Evolutionary conservation across 768 basidiomycete species (phyloP).

Genomic region (Fistulinella prunicolor): DNA sequence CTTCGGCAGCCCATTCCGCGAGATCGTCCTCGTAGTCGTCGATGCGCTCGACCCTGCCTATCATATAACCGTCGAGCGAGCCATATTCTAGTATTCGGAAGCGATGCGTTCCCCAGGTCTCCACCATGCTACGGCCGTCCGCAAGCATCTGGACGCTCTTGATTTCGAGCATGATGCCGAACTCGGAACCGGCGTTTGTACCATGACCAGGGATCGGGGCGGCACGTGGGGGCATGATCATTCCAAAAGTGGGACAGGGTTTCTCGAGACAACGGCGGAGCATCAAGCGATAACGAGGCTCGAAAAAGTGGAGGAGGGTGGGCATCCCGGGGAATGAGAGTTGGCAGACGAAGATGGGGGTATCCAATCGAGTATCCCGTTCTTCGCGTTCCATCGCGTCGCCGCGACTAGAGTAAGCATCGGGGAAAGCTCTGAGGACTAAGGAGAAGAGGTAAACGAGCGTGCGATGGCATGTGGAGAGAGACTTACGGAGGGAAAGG

Average conservation of each 20-base stretch:
- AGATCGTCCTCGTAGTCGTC: conserved; percentile 37
- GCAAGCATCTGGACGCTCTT: conserved; percentile 79
- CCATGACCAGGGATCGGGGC: conserved; percentile 25
- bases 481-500: conserved; percentile 58
- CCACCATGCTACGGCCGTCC: conserved; percentile 87
- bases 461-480: conserved; percentile 7
- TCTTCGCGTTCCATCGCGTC: conserved; percentile 70
- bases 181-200: conserved; percentile 40
- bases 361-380: conserved; percentile 74
- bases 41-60: conserved; percentile 71
- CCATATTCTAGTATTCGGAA: conserved; percentile 87
- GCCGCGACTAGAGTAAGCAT: conserved; percentile 60
- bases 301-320: conserved; percentile 88
- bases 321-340: conserved; percentile 91
- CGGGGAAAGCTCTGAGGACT: conserved; percentile 72
- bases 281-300: conserved; percentile 95
- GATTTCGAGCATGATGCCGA: conserved; percentile 94
- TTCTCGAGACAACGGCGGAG: conserved; percentile 89
- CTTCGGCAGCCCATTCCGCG: conserved; percentile 24
- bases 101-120: conserved; percentile 66
- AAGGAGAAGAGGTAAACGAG: conserved; percentile 11
- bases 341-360: conserved; percentile 88
- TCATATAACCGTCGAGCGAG: conserved; percentile 84
- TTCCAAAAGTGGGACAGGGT: conserved; percentile 79
- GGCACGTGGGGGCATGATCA: conserved; percentile 72